phyloP scores from a whole-genome alignment of 345 rosid genomes.

The Gossypium turneri region DNA sequence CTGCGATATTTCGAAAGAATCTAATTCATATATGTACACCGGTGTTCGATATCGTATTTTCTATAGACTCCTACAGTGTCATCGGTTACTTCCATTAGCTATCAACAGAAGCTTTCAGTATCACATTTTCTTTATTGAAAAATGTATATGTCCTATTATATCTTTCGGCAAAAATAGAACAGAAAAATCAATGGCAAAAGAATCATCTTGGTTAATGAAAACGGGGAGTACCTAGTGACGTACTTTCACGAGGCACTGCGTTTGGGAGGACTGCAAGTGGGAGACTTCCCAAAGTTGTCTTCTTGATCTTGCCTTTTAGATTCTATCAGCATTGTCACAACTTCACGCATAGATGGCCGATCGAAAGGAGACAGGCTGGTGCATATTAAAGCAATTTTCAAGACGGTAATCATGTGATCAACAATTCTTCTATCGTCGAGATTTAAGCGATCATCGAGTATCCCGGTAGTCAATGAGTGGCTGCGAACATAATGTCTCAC shows the following conservation, averaged over 20 bases:
- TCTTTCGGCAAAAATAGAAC: slow-evolving; percentile 13
- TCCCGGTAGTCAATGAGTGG: slow-evolving; percentile 46
- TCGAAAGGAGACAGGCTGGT: slow-evolving; percentile 61
- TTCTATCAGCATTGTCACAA: slow-evolving; percentile 71
- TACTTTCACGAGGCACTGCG: slow-evolving; percentile 21
- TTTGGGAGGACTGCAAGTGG: slow-evolving; percentile 24
- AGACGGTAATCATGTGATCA: slow-evolving; percentile 68
- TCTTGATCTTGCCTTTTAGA: slow-evolving; percentile 52
- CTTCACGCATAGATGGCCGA: slow-evolving; percentile 92
- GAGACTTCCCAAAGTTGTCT: slow-evolving; percentile 36
- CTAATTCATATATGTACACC: slow-evolving; percentile 24
- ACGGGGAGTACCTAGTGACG: slow-evolving; percentile 14
- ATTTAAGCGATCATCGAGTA: slow-evolving; percentile 62
- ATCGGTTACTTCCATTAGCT: slow-evolving; percentile 9
- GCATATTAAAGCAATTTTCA: slow-evolving; percentile 77
- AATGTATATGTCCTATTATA: slow-evolving; percentile 6
- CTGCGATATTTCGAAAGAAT: not conserved
- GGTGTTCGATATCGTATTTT: slow-evolving; percentile 17
- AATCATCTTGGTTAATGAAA: slow-evolving; percentile 18
- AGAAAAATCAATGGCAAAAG: slow-evolving; percentile 22
- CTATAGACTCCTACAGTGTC: slow-evolving; percentile 1
- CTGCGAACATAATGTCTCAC: slow-evolving; percentile 55
- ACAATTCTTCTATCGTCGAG: slow-evolving; percentile 47
- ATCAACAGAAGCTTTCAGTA: not conserved
- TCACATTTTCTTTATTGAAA: not conserved